phyloP scores from a whole-genome alignment of 1,284 basidiomycete genomes.

The Sphaerobolus stellatus region DNA sequence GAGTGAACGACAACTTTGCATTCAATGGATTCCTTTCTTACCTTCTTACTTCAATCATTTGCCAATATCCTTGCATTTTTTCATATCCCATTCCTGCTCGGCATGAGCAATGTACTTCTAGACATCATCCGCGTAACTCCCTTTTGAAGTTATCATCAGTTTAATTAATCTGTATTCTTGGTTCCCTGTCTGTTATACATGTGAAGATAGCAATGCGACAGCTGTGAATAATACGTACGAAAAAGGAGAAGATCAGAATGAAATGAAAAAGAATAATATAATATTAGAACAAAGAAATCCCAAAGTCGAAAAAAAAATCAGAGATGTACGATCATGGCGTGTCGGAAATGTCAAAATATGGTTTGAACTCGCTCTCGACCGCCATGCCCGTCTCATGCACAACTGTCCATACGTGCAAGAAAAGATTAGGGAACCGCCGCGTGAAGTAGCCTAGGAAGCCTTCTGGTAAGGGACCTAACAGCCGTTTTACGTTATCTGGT shows the following conservation, averaged over 20 bases:
- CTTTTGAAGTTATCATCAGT: too few species aligned
- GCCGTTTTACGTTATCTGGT: constrained; percentile 84
- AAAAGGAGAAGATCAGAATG: neutral
- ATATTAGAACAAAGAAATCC: neutral
- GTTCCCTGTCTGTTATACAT: constrained; percentile 1
- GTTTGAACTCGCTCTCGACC: constrained; percentile 81
- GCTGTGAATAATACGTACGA: neutral
- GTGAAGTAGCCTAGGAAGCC: constrained; percentile 95
- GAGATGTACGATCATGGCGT: too few species aligned
- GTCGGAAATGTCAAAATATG: constrained; percentile 76
- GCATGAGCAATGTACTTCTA: too few species aligned
- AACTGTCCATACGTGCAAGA: constrained; percentile 89
- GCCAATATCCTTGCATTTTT: too few species aligned
- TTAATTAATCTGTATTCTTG: too few species aligned
- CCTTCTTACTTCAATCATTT: too few species aligned
- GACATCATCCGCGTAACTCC: too few species aligned
- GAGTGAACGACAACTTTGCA: too few species aligned
- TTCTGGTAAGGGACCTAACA: constrained; percentile 86
- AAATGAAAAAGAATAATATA: neutral
- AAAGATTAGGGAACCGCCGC: constrained; percentile 83
- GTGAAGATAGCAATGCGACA: neutral
- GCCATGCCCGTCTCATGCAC: constrained; percentile 66
- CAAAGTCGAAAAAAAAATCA: too few species aligned
- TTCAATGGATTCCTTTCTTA: too few species aligned
- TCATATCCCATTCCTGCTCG: too few species aligned